Percentiles rank a stretch among this genome's conserved stretches.
Conservation (phyloP, 2,329 filamentous ascomycete genomes). For the Phaeophleospora eucalypticola region DNA sequence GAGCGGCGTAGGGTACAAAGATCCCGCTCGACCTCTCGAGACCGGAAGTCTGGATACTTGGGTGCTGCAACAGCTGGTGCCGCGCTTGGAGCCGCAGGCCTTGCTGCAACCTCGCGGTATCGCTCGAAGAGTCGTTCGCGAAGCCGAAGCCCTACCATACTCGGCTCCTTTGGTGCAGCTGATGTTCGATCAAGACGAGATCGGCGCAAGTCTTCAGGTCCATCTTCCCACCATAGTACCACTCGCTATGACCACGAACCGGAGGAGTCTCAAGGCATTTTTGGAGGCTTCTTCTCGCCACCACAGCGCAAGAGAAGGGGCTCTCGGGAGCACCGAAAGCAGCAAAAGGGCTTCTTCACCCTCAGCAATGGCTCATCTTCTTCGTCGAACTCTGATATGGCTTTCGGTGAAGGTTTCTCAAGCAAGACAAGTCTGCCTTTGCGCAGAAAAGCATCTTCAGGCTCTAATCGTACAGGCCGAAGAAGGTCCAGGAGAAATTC, state of each 20-base stretch:
- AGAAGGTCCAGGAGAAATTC: slow-evolving; percentile 36
- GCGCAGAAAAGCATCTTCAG: slow-evolving; percentile 21
- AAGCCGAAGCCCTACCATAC: slow-evolving; percentile 2
- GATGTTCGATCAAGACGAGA: slow-evolving; percentile 11
- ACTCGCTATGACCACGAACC: slow-evolving; percentile 14
- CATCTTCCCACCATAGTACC: slow-evolving; percentile 13
- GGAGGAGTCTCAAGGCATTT: slow-evolving; percentile 22
- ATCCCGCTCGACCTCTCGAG: slow-evolving; percentile 32
- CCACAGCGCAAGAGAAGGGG: slow-evolving; percentile 20
- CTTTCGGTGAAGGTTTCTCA: slow-evolving; percentile 39
- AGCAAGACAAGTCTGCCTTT: slow-evolving; percentile 19
- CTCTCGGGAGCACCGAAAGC: slow-evolving; percentile 26
- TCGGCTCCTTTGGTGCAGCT: not conserved
- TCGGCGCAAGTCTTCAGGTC: slow-evolving; percentile 9
- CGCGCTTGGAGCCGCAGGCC: slow-evolving; percentile 22
- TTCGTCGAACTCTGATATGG: slow-evolving; percentile 45
- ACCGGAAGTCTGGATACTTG: slow-evolving; percentile 25
- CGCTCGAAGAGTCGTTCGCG: slow-evolving; percentile 41
- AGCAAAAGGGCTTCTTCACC: slow-evolving; percentile 47
- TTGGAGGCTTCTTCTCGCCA: slow-evolving; percentile 31
- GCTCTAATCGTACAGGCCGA: slow-evolving; percentile 12
- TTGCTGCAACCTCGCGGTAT: slow-evolving; percentile 19
- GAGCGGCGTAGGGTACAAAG: slow-evolving; percentile 22
- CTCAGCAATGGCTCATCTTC: slow-evolving; percentile 46
- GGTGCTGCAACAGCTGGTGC: slow-evolving; percentile 21